phyloP scores from a whole-genome alignment of 257 asterid genomes.

The Rubia yunnanensis region DNA sequence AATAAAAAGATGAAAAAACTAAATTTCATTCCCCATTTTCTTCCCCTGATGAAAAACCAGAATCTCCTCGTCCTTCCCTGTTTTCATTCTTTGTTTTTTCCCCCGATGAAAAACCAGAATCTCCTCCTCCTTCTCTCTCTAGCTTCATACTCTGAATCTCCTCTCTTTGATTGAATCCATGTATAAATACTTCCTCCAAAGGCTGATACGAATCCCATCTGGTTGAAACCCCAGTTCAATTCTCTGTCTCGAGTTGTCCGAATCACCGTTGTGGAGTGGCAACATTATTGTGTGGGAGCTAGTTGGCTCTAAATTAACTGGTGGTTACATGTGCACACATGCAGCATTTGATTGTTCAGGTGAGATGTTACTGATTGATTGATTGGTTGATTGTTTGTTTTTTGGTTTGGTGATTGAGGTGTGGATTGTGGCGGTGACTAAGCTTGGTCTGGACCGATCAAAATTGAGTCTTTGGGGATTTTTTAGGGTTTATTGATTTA shows the following conservation, averaged over 20 bases:
- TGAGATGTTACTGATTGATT: too few relatives aligned
- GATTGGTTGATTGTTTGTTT: too few relatives aligned
- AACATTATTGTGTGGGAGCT: neutral
- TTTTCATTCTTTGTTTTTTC: too few relatives aligned
- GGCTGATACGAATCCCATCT: too few relatives aligned
- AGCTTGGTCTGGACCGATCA: constrained; percentile 43
- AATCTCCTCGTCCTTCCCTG: too few relatives aligned
- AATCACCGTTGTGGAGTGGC: neutral
- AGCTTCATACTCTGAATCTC: constrained; percentile 20
- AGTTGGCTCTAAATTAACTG: constrained; percentile 1
- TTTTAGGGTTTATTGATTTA: constrained; percentile 37
- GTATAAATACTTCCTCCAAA: too few relatives aligned
- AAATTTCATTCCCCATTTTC: too few relatives aligned
- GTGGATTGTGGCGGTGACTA: constrained; percentile 7
- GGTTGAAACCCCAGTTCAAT: neutral
- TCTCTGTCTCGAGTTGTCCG: neutral
- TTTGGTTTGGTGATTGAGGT: too few relatives aligned
- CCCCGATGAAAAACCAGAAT: too few relatives aligned
- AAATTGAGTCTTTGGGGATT: constrained; percentile 22
- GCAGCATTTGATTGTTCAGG: constrained; percentile 33
- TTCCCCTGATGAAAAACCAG: too few relatives aligned
- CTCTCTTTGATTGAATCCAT: constrained; percentile 25
- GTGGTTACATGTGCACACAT: constrained; percentile 51
- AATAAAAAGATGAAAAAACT: too few relatives aligned
- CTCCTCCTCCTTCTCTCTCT: too few relatives aligned